A percentile compares a stretch with the other conserved stretches of the same genome.
phyloP scores from a whole-genome alignment of 176 grass and related monocot species.

The Triticum aestivum region IWGSC_CS_RefSeq_v2.1 NC_057806.1:655756473-655756972 shows the following conservation, averaged over 20 bases:
- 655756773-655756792: slow-evolving; percentile 25
- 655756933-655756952: slow-evolving; percentile 80
- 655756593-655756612: slow-evolving; percentile 3
- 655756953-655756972: slow-evolving; percentile 48
- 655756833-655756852: slow-evolving; percentile 23
- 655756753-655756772: not conserved
- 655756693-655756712: not conserved
- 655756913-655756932: slow-evolving; percentile 52
- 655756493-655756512: not conserved
- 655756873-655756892: slow-evolving; percentile 76
- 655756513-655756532: not conserved
- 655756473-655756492: not conserved
- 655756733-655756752: not conserved
- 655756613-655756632: not conserved
- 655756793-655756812: not conserved
- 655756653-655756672: not conserved
- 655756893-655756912: slow-evolving; percentile 64
- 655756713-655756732: no score
- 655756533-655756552: not conserved
- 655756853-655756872: slow-evolving; percentile 68
- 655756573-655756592: not conserved
- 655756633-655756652: not conserved
- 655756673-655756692: not conserved
- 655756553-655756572: not conserved
- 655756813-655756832: not conserved